Base-by-base conservation (phyloP, 768 basidiomycete species). In the Agrocybe pediades region DNA sequence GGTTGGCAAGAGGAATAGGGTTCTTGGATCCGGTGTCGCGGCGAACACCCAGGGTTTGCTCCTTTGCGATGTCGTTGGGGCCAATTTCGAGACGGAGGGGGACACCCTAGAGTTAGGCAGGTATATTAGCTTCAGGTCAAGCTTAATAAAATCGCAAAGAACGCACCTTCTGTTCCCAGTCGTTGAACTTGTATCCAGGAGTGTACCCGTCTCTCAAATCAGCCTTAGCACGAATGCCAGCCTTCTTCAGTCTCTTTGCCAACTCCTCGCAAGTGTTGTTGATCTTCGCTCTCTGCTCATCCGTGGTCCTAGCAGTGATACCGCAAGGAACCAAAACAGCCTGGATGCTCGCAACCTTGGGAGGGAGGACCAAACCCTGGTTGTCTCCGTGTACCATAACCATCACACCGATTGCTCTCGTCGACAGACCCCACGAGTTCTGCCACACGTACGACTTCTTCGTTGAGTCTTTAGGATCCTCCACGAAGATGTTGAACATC, bases 311-410 rank as follows among this genome's bases (percentile, higher is more conserved):
- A 43, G 85, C 90, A n/a, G 88, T 94, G 64, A 99, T 85, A 41
- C 97, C 97, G 57, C 92, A 95, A 2, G 97, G 97, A 23, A 99
- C 89, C 55, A 99, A 74, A 44, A 97, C 80, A 48, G 84, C 94
- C 74, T 99, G 97, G 17, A 96, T 72, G 57, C 81, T 84, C n/a
- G 97, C 96, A 27, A 99, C 96, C 9, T 93, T 82, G 56, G 97
- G 97, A n/a, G 97, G 97, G 51, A 98, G 85, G 11, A 98, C 95
- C 60, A 99, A 73, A 15, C 97, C 97, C 66, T 97, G 92, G 69
- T 99, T 94, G 70, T 99, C 97, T 27, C 96, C 95, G 66, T 99
- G 96, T 5, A 92, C 86, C 97, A 99, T 99, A 62, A 97, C 95
- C 96, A 98, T 98, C 52, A 98, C 92, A 65, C 97, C 97, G 63